These are phyloP conservation scores for Zopfia rhizophila DNA, from an alignment of 2,329 filamentous ascomycete species.

Conservation along the genomic window DNA sequence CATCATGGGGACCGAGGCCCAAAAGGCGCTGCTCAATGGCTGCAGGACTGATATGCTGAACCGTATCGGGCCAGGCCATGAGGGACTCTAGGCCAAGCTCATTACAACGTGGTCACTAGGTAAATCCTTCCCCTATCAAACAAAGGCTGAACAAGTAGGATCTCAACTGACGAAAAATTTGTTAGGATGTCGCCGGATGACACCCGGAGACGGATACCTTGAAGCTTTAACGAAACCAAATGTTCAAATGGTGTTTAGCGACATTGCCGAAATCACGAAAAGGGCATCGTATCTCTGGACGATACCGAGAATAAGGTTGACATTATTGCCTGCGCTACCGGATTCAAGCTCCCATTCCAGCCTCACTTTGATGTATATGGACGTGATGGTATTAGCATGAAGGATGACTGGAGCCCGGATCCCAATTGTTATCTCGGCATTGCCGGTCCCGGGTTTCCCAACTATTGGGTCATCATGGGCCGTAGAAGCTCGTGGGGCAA, in stretches of 20 bases:
- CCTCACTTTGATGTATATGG: conserved; percentile 22
- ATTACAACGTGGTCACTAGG: no score
- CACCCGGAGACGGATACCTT: conserved; percentile 57
- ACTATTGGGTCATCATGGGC: conserved; percentile 17
- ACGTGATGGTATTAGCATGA: conserved; percentile 7
- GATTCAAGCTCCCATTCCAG: conserved; percentile 42
- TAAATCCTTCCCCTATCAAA: no score
- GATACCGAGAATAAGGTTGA: conserved; percentile 45
- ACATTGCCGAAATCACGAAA: conserved; percentile 49
- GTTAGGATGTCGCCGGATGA: conserved; percentile 36
- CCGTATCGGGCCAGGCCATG: no score
- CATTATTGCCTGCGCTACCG: conserved; percentile 48
- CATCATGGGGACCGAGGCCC: no score
- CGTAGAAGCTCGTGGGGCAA: conserved; percentile 11
- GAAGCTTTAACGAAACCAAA: conserved; percentile 58
- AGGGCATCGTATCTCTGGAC: conserved; percentile 44
- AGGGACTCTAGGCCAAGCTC: no score
- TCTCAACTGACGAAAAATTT: no score
- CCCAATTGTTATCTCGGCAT: conserved; percentile 10
- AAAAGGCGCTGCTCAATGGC: no score
- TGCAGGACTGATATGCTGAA: no score
- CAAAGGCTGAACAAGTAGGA: no score
- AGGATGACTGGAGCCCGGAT: conserved; percentile 11
- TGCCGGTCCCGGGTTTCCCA: conserved; percentile 12
- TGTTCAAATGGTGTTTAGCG: conserved; percentile 55